Percentiles rank a stretch among this genome's conserved stretches.
Conservation (phyloP, 2,329 filamentous ascomycete genomes). For the Fusarium sp. region DNA sequence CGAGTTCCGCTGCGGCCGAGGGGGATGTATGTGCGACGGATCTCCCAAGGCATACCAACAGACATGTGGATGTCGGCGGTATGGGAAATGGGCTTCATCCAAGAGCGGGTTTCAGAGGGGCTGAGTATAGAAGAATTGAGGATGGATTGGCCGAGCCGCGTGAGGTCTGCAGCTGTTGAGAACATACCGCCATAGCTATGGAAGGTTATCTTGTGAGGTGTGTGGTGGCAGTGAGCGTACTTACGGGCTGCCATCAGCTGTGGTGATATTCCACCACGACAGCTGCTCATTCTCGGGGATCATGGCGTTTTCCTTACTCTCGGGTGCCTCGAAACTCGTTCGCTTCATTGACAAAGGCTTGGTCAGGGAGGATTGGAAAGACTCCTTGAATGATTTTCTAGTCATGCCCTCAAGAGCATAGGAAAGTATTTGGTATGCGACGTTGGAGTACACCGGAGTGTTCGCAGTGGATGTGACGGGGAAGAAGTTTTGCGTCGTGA, state of each 20-base stretch:
- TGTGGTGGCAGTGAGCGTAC: accelerated
- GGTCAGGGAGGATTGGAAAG: background rate
- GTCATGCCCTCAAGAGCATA: constrained; percentile 10
- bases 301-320: background rate
- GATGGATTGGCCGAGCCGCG: constrained; percentile 2
- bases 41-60: constrained; percentile 20
- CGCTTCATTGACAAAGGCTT: background rate
- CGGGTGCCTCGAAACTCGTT: background rate
- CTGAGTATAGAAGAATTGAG: background rate
- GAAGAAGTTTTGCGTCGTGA: background rate
- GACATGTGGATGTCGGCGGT: background rate
- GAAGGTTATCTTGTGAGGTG: accelerated
- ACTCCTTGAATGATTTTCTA: background rate
- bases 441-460: constrained; percentile 10
- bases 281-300: background rate
- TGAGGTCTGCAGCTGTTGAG: constrained; percentile 4
- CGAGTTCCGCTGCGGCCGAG: background rate
- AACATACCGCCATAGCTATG: constrained; percentile 8
- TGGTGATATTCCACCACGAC: background rate
- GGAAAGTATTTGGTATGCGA: constrained; percentile 3
- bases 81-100: constrained; percentile 6
- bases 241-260: background rate
- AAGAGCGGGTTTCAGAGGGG: background rate
- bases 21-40: background rate
- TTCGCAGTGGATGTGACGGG: background rate